Evolutionary conservation across 106 monocot genomes (phyloP), one percentile per base, ranked within the genome.

Genomic region (Acanthochlamys bracteata): DNA sequence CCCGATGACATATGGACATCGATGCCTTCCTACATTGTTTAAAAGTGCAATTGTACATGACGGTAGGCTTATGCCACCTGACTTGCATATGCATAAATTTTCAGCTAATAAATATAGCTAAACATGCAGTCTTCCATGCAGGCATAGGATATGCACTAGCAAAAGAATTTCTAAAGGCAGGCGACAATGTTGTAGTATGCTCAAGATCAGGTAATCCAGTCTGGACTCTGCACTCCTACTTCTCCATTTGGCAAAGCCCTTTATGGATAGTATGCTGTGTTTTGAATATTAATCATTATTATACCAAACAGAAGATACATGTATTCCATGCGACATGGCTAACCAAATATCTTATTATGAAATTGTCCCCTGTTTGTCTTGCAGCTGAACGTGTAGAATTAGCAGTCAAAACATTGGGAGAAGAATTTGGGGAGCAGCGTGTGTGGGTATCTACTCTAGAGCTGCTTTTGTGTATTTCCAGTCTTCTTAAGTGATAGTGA

Each of bases 141-240:
- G 96, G 96, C 63, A 83, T 96, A 76, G 96, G 96, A 51, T 88
- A 76, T 81, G 96, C 91, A 39, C 80, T 96, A 61, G 90, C 91
- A 19, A 91, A 75, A 58, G 87, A 91, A 59, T 96, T 96, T 74
- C 61, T 96, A 57, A 82, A 82, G 76, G 74, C 88, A 23, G 96
- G 96, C 16, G 96, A 91, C 55, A 85, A 83, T 64, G 91, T 96
- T 39, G 10, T 96, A 55, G 72, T 96, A 74, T 96, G 96, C 64
- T 88, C 96, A 53, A 87, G 90, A 85, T 96, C 96, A 82, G 90
- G 96, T 86, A 79, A 25, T n/a, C n/a, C n/a, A n/a, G n/a, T n/a
- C n/a, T n/a, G n/a, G n/a, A n/a, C n/a, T n/a, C n/a, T n/a, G n/a
- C n/a, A n/a, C n/a, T n/a, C n/a, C n/a, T n/a, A n/a, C n/a, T n/a